Conservation (phyloP, 176 grass and related monocot genomes). For the Aechmea fasciata region DNA sequence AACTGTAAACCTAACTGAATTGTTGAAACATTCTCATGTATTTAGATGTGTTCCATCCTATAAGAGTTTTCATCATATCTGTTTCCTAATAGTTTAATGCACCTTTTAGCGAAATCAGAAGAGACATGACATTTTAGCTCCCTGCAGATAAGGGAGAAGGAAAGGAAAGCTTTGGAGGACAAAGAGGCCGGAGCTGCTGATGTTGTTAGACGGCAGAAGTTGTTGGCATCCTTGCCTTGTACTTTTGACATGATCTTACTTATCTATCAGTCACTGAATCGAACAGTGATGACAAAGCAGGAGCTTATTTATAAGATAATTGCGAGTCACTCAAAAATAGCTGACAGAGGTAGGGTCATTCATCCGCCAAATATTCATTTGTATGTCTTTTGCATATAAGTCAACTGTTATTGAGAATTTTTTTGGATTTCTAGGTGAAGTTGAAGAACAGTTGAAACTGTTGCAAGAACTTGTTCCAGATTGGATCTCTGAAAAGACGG, state of each 20-base stretch:
- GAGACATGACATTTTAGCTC: slow-evolving; percentile 4
- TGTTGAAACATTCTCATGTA: no score
- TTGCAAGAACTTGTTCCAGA: slow-evolving; percentile 67
- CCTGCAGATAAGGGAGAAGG: slow-evolving; percentile 60
- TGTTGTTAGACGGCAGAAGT: slow-evolving; percentile 52
- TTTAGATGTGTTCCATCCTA: not conserved
- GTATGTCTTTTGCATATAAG: not conserved
- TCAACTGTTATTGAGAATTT: slow-evolving; percentile 10
- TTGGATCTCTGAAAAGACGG: slow-evolving; percentile 68
- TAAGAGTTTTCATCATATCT: not conserved
- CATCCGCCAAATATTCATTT: not conserved
- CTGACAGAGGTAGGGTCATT: slow-evolving; percentile 42
- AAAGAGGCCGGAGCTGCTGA: slow-evolving; percentile 40
- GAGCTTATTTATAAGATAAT: slow-evolving; percentile 73
- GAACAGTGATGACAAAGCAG: slow-evolving; percentile 65
- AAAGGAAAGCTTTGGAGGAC: slow-evolving; percentile 37
- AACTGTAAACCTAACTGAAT: no score
- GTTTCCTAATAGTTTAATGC: not conserved
- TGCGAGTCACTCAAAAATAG: slow-evolving; percentile 47
- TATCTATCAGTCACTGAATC: slow-evolving; percentile 50
- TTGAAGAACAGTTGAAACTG: slow-evolving; percentile 54
- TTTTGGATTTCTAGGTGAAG: slow-evolving; percentile 40
- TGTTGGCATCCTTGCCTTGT: slow-evolving; percentile 50
- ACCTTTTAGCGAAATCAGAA: not conserved
- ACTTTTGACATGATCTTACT: slow-evolving; percentile 54